Percentiles rank a stretch among this genome's conserved stretches.
These are phyloP conservation scores for Solanum gandarillasii DNA, from an alignment of 257 asterid species.

Conservation along the genomic window DNA sequence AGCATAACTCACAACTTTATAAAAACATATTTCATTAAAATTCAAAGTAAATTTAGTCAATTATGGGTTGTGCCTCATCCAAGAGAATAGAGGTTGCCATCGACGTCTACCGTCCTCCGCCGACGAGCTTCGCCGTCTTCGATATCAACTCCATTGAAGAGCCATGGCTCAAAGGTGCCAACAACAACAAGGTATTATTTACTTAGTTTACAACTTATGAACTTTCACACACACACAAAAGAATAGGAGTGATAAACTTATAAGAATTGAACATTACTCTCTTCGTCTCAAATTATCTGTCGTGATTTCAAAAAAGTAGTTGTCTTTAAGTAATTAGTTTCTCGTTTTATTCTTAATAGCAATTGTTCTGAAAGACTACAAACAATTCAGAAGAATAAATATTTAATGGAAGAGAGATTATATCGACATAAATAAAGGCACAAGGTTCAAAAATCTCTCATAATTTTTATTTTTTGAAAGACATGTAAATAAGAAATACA, in stretches of 20 bases:
- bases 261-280: not conserved
- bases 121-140: conserved; percentile 70
- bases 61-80: conserved; percentile 84
- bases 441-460: too few species aligned
- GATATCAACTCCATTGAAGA: conserved; percentile 69
- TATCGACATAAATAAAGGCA: too few species aligned
- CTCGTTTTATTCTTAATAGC: too few species aligned
- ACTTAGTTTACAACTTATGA: not conserved
- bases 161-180: conserved; percentile 53
- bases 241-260: not conserved
- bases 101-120: conserved; percentile 73
- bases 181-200: not conserved
- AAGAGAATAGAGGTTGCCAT: conserved; percentile 41
- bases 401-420: too few species aligned
- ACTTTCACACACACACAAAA: not conserved
- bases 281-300: too few species aligned
- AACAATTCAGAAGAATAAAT: too few species aligned
- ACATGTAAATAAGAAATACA: too few species aligned
- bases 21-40: not conserved
- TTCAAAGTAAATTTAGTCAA: not conserved
- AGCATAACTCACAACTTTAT: not conserved
- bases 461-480: too few species aligned
- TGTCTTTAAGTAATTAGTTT: too few species aligned
- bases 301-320: too few species aligned
- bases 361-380: too few species aligned